Evolutionary conservation across 371 early-diverging fungal genomes (phyloP).

Genomic region (Blakeslea trispora): DNA sequence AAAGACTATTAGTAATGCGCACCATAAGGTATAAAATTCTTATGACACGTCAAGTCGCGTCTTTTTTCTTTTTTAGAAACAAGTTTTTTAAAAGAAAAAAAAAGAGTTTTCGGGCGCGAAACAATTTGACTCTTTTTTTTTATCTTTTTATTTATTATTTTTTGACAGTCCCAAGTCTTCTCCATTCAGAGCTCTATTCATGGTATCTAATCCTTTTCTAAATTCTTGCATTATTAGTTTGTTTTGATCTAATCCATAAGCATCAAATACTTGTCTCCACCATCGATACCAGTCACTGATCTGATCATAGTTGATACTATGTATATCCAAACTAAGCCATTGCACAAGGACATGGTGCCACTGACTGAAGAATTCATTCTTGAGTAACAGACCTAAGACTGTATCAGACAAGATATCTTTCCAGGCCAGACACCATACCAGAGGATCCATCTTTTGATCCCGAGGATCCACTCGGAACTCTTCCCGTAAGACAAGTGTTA

Average conservation of each 20-base stretch:
- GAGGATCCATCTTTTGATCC: constrained; percentile 62
- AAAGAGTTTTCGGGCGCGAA: too few species aligned
- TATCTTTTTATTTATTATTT: constrained; percentile 4
- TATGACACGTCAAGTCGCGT: constrained; percentile 12
- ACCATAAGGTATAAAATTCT: constrained; percentile 31
- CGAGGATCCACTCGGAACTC: constrained; percentile 79
- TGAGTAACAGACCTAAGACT: constrained; percentile 62
- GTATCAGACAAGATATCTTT: constrained; percentile 53
- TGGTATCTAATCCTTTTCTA: constrained; percentile 71
- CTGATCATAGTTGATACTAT: constrained; percentile 58
- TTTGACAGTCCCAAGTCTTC: constrained; percentile 20
- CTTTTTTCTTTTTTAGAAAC: constrained; percentile 9
- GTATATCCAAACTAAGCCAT: constrained; percentile 25
- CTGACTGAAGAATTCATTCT: constrained; percentile 75
- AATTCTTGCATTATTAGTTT: constrained; percentile 55
- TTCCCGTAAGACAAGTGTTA: constrained; percentile 58
- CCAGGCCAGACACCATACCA: constrained; percentile 71
- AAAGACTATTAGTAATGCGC: constrained; percentile 37
- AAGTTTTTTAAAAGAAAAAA: too few species aligned
- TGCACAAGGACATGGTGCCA: constrained; percentile 65
- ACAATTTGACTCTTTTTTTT: not conserved
- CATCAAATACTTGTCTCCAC: constrained; percentile 70
- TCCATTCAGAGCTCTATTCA: constrained; percentile 49
- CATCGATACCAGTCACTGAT: constrained; percentile 76
- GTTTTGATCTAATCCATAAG: constrained; percentile 46